Percentiles rank a stretch among this genome's conserved stretches.
Conservation (phyloP, 495 filamentous ascomycete species). For the Neurospora sublineolata region DNA sequence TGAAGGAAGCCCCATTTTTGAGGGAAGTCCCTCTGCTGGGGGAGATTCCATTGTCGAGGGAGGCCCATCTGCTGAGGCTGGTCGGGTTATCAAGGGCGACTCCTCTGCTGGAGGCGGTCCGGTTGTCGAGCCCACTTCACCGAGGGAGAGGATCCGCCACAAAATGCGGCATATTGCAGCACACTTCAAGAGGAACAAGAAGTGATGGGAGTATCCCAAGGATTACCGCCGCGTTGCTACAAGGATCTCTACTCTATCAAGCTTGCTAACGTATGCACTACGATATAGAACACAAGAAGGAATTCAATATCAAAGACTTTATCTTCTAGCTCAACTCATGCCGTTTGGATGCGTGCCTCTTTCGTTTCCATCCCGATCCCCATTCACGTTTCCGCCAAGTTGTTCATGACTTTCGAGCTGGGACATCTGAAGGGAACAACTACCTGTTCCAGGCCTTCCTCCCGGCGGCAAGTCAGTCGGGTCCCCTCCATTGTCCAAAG, state of each 20-base stretch:
- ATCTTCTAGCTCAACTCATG: not conserved
- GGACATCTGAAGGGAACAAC: not conserved
- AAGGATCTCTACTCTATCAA: not conserved
- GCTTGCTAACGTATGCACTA: not conserved
- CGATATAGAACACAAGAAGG: not conserved
- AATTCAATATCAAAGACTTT: not conserved
- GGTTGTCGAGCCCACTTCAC: not conserved
- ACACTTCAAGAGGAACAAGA: not conserved
- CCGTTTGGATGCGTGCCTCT: not conserved
- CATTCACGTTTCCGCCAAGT: not conserved
- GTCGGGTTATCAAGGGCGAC: not conserved
- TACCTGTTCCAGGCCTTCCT: not conserved
- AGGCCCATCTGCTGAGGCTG: not conserved
- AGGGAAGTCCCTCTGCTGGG: not conserved
- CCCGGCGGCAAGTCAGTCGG: not conserved
- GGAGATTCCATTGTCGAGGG: not conserved
- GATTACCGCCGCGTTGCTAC: not conserved
- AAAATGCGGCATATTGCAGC: not conserved
- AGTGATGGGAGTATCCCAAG: not conserved
- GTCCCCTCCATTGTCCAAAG: not conserved
- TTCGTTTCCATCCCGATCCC: not conserved
- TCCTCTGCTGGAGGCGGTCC: not conserved
- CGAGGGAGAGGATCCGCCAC: not conserved
- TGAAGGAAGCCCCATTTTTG: not conserved
- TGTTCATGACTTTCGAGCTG: not conserved